phyloP scores from a whole-genome alignment of 192 early-diverging fungal species.

The Umbelopsis sp. region DNA sequence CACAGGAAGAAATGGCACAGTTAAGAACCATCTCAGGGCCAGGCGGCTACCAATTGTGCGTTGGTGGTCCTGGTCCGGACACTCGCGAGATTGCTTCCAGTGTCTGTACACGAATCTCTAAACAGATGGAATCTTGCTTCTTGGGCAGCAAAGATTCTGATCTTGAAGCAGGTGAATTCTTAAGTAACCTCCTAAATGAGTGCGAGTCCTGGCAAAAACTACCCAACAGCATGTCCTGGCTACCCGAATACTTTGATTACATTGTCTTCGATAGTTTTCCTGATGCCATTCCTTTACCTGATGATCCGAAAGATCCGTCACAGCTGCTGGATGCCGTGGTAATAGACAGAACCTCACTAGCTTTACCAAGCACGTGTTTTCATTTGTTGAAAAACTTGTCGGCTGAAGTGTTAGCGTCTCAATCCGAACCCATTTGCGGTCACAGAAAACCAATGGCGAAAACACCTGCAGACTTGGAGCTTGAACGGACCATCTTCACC shows the following conservation, averaged over 20 bases:
- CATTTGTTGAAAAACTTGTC: slow-evolving; percentile 71
- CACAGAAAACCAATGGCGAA: slow-evolving; percentile 68
- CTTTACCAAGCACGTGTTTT: slow-evolving; percentile 63
- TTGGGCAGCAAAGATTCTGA: background rate
- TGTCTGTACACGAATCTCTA: slow-evolving; percentile 14
- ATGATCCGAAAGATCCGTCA: slow-evolving; percentile 65
- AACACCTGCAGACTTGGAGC: slow-evolving; percentile 70
- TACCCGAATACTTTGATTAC: slow-evolving; percentile 51
- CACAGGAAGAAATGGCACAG: slow-evolving; percentile 35
- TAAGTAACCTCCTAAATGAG: background rate
- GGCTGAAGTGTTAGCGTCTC: slow-evolving; percentile 63
- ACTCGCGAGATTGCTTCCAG: background rate
- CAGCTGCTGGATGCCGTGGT: slow-evolving; percentile 69
- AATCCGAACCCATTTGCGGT: slow-evolving; percentile 71
- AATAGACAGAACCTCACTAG: slow-evolving; percentile 65
- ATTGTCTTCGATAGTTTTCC: slow-evolving; percentile 55
- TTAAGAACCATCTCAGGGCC: slow-evolving; percentile 7
- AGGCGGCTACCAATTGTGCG: slow-evolving; percentile 27
- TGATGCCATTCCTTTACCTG: slow-evolving; percentile 39
- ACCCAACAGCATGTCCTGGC: slow-evolving; percentile 46
- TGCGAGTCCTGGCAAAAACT: slow-evolving; percentile 46
- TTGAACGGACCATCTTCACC: slow-evolving; percentile 69
- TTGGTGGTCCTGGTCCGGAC: slow-evolving; percentile 8
- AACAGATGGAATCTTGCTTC: slow-evolving; percentile 28
- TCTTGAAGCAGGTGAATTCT: background rate